Conservation (phyloP, 257 asterid species). For the Solanum rostratum region DNA sequence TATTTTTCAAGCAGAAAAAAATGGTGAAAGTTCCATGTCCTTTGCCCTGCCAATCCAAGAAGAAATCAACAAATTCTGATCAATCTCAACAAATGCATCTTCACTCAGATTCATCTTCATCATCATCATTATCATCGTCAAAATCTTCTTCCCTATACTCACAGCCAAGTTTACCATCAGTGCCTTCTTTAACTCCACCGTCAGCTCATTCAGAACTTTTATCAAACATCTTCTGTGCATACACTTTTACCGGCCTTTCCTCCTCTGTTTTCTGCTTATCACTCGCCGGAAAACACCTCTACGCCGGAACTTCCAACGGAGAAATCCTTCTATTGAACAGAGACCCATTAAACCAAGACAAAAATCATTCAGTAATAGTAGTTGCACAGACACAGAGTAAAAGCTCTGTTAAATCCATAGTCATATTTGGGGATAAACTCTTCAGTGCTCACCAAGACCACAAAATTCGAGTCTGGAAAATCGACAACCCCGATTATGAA, state of each 20-base stretch:
- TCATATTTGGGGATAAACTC: slow-evolving; percentile 27
- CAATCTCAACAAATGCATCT: slow-evolving; percentile 4
- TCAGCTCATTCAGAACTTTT: slow-evolving; percentile 5
- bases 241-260: slow-evolving; percentile 45
- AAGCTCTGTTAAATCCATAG: slow-evolving; percentile 40
- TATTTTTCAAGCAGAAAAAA: background rate
- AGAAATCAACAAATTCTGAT: background rate
- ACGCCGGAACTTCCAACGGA: slow-evolving; percentile 49
- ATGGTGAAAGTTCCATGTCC: background rate
- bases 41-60: background rate
- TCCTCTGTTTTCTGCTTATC: slow-evolving; percentile 39
- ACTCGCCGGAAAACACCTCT: slow-evolving; percentile 45
- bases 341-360: background rate
- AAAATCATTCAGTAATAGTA: background rate
- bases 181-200: slow-evolving; percentile 49
- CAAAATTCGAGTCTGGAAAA: slow-evolving; percentile 65
- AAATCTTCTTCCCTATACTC: slow-evolving; percentile 34
- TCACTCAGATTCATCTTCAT: slow-evolving; percentile 3
- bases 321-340: slow-evolving; percentile 39
- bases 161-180: slow-evolving; percentile 53
- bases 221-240: slow-evolving; percentile 18
- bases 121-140: slow-evolving; percentile 13
- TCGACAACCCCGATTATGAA: slow-evolving; percentile 9
- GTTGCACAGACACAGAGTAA: slow-evolving; percentile 9
- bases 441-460: slow-evolving; percentile 66